Evolutionary conservation across 148 eudicot genomes (phyloP), one percentile per base, ranked within the genome.

Genomic region (Rhododendron williamsianum): DNA sequence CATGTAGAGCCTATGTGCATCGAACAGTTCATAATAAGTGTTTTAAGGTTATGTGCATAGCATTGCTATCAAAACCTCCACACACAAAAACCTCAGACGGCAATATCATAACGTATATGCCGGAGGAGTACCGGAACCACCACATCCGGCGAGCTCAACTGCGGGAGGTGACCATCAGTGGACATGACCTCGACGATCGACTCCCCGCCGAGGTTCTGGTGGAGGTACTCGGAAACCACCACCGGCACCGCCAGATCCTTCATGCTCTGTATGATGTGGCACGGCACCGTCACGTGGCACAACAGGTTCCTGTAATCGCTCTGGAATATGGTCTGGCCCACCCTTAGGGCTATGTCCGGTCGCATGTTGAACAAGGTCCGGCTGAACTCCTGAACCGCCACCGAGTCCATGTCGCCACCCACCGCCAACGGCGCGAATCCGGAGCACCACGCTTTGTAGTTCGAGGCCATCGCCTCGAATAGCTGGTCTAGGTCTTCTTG

Each of bases 231-330:
- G 2, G 98, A 87, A 51, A 96, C 98, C 18, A 90, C 98, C 78
- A 94, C 98, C 0, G 98, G 98, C 41, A 96, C 98, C 0, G 98
- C 98, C 90, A 94, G 65, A 85, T 96, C 98, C 91, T 94, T 96
- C 84, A 91, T 80, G 88, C 98, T 94, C 87, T 96, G 98, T 3
- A 96, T 91, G 23, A 96, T 94, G 86, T 96, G 99, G 84, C 98
- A 94, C 0, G 99, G 96, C 4, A 91, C 91, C 0, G 91, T 89
- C 3, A 96, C 94, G 23, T 91, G 98, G 77, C 91, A 49, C 36
- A 96, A 85, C 1, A 93, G 49, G 81, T 91, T 90, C 78, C 99
- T 91, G 9, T 90, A 76, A 73, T 96, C 99, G 43, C 94, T 90
- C 25, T 91, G 92, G 86, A 96, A 96, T 48, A 96, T 94, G 71